These are phyloP conservation scores for Aegilops longissima DNA, from an alignment of 176 grass and related monocot genomes.

Conservation along the genomic window DNA sequence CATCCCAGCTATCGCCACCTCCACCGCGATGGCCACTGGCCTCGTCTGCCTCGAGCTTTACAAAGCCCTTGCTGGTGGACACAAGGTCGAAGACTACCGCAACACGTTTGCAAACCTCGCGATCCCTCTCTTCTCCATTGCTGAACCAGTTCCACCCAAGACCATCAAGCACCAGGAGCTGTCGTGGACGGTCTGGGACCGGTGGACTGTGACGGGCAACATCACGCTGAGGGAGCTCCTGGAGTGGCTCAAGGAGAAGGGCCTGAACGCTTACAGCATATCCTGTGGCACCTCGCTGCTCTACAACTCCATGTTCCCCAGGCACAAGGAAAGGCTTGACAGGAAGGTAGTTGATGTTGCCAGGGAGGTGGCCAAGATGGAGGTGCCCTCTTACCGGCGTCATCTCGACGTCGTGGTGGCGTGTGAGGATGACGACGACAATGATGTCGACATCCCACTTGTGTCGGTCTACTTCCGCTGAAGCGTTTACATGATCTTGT, in stretches of 20 bases:
- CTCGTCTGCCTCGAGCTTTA: slow-evolving; percentile 83
- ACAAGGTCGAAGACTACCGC: slow-evolving; percentile 72
- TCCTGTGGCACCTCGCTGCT: slow-evolving; percentile 76
- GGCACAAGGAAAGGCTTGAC: slow-evolving; percentile 81
- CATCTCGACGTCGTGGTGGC: slow-evolving; percentile 76
- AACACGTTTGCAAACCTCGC: slow-evolving; percentile 93
- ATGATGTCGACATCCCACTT: slow-evolving; percentile 83
- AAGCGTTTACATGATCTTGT: slow-evolving; percentile 11
- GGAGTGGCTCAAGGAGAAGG: slow-evolving; percentile 77
- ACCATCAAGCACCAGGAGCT: slow-evolving; percentile 53
- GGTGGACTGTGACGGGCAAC: slow-evolving; percentile 69
- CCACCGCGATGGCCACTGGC: slow-evolving; percentile 78
- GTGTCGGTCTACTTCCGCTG: slow-evolving; percentile 69
- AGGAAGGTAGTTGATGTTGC: slow-evolving; percentile 71
- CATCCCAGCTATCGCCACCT: slow-evolving; percentile 84
- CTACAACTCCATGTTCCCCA: slow-evolving; percentile 92
- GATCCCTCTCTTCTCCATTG: slow-evolving; percentile 85
- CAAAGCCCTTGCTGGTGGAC: slow-evolving; percentile 70
- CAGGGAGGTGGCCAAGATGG: slow-evolving; percentile 72
- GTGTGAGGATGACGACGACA: slow-evolving; percentile 85
- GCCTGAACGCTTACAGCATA: slow-evolving; percentile 81
- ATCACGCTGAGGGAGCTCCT: slow-evolving; percentile 72
- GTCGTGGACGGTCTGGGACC: slow-evolving; percentile 88
- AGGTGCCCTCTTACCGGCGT: slow-evolving; percentile 62
- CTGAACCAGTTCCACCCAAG: slow-evolving; percentile 80